A percentile compares a stretch with the other conserved stretches of the same genome.
Evolutionary conservation across 2,329 filamentous ascomycete genomes (phyloP).

Genomic region (Penicillium frequentans): DNA sequence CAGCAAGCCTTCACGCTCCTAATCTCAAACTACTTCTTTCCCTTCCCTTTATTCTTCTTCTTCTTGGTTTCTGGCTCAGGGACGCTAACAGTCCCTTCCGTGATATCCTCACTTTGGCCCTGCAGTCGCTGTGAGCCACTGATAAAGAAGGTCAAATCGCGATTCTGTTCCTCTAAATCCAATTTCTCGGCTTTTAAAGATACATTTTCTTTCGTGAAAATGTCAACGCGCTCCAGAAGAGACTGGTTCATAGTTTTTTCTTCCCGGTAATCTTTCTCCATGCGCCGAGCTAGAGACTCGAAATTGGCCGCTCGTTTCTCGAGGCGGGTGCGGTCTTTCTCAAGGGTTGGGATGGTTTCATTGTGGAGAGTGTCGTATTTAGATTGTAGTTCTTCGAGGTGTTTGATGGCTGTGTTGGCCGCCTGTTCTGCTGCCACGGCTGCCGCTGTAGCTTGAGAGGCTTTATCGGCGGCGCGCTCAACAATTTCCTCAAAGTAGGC

Average conservation of each 20-base stretch:
- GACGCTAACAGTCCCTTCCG: constrained; percentile 69
- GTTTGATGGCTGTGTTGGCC: constrained; percentile 62
- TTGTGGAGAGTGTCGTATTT: constrained; percentile 55
- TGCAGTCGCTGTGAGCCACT: constrained; percentile 77
- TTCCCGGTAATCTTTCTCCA: constrained; percentile 76
- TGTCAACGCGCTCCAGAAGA: constrained; percentile 74
- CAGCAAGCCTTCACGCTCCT: not conserved
- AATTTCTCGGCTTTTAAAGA: constrained; percentile 61
- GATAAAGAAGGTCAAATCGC: constrained; percentile 85
- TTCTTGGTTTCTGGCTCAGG: constrained; percentile 52
- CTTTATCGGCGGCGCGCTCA: constrained; percentile 85
- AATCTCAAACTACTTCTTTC: constrained; percentile 14
- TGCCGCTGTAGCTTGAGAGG: constrained; percentile 66
- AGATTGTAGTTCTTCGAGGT: constrained; percentile 56
- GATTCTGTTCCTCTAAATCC: constrained; percentile 81
- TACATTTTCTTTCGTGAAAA: constrained; percentile 60
- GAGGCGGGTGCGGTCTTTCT: constrained; percentile 70
- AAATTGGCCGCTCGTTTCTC: constrained; percentile 69
- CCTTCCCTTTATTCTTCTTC: constrained; percentile 39
- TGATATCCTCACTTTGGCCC: constrained; percentile 69
- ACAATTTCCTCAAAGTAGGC: constrained; percentile 93
- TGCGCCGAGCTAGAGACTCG: constrained; percentile 70
- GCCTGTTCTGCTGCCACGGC: constrained; percentile 55
- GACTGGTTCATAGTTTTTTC: constrained; percentile 83
- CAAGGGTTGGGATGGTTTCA: constrained; percentile 65